Percentiles rank a stretch among this genome's conserved stretches.
Conservation (phyloP, 371 early-diverging fungal genomes). For the Circinella umbellata region DNA sequence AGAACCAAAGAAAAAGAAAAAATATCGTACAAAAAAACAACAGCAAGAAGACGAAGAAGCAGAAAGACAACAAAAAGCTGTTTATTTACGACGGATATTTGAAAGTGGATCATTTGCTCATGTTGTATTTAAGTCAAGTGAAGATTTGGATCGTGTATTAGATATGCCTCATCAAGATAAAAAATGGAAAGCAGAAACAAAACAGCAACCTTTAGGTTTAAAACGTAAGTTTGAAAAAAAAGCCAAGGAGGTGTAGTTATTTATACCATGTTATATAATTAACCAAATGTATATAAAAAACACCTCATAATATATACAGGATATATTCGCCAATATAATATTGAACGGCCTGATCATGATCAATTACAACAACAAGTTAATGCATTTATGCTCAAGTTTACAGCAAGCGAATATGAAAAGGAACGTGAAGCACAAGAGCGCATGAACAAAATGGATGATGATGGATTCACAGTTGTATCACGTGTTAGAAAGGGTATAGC, state of each 20-base stretch:
- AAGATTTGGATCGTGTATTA: constrained; percentile 66
- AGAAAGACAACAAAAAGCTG: constrained; percentile 12
- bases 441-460: constrained; percentile 89
- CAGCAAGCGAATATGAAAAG: constrained; percentile 77
- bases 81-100: constrained; percentile 37
- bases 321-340: constrained; percentile 48
- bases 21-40: constrained; percentile 33
- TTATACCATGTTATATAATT: no score
- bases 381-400: constrained; percentile 78
- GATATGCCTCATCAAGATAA: constrained; percentile 64
- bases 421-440: constrained; percentile 65
- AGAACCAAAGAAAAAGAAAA: constrained; percentile 30
- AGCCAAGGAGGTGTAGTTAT: background rate
- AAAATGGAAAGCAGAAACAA: constrained; percentile 62
- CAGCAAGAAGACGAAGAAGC: constrained; percentile 33
- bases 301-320: constrained; percentile 23
- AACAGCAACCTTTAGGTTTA: constrained; percentile 58
- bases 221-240: constrained; percentile 42
- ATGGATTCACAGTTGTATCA: constrained; percentile 90
- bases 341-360: constrained; percentile 60
- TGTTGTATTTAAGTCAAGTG: constrained; percentile 74
- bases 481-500: constrained; percentile 64
- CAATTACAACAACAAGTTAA: constrained; percentile 71
- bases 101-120: constrained; percentile 73
- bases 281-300: background rate